Evolutionary conservation across 192 early-diverging fungal genomes (phyloP), one percentile per base, ranked within the genome.

Genomic region (Phlyctochytrium arcticum): DNA sequence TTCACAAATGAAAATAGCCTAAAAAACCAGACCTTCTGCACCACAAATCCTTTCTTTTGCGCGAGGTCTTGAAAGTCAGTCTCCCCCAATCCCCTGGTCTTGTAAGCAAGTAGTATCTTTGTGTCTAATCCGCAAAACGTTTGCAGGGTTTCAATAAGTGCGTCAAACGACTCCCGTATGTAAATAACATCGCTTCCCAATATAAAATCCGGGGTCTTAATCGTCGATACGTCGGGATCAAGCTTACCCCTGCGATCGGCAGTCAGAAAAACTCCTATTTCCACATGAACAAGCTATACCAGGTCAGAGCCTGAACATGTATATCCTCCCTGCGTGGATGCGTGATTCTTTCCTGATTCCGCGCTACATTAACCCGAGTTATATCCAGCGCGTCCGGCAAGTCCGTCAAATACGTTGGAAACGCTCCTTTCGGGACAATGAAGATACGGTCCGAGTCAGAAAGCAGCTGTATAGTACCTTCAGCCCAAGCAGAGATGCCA

Each of bases 71-170:
- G 47, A 56, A 72, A 72, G 15, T 33, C 54, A 19, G 62, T 57
- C 48, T 72, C 70, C 9, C 68, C 69, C 49, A 72, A 67, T 5
- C 70, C 70, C 12, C 70, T 46, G n/a, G 26, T 6, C 37, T 72
- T 72, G 48, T 67, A 72, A 0, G 26, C 34, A 54, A 72, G 32
- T 6, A 30, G 34, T 10, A 72, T 29, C 2, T 32, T 12, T n/a
- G 70, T 72, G 44, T 72, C 42, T 10, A 10, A n/a, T 7, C 26
- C n/a, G 15, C 44, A 53, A 9, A 73, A 56, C 10, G 67, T 27
- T 12, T 46, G 36, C 36, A 68, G 51, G 17, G 70, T 72, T 48
- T 62, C 21, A 21, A 47, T 36, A 21, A 72, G 37, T 29, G 33
- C 36, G n/a, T 48, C 35, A 39, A 53, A 49, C 31, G 35, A 9